Evolutionary conservation across 768 basidiomycete genomes (phyloP).

Genomic region (Tulasnella sp.): DNA sequence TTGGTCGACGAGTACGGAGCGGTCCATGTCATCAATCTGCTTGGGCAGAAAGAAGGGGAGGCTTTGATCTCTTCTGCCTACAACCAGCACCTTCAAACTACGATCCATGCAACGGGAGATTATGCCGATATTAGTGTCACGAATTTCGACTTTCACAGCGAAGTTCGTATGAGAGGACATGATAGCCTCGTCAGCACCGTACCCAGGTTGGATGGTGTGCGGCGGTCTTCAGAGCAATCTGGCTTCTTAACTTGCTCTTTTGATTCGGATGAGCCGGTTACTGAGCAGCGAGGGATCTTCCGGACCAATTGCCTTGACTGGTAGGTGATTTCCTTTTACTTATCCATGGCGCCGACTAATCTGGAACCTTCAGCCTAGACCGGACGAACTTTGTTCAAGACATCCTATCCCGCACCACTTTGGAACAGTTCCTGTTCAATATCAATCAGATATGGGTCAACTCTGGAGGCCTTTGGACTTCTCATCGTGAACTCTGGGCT

Average conservation of each 20-base stretch:
- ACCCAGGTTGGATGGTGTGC: slow-evolving; percentile 62
- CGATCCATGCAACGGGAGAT: slow-evolving; percentile 44
- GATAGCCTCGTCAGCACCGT: slow-evolving; percentile 81
- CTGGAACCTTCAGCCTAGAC: slow-evolving; percentile 65
- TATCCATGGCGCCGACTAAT: not conserved
- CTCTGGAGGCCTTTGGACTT: slow-evolving; percentile 71
- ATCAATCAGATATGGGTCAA: slow-evolving; percentile 77
- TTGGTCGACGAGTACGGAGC: slow-evolving; percentile 84
- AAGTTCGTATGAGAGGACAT: slow-evolving; percentile 79
- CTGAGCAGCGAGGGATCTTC: slow-evolving; percentile 90
- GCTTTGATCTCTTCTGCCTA: slow-evolving; percentile 81
- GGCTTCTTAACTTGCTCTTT: slow-evolving; percentile 85
- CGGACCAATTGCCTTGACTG: slow-evolving; percentile 95
- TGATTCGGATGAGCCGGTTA: slow-evolving; percentile 67
- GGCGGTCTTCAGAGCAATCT: slow-evolving; percentile 71
- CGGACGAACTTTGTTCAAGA: slow-evolving; percentile 98
- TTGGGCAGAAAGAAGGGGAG: slow-evolving; percentile 93
- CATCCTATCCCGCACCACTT: slow-evolving; percentile 78
- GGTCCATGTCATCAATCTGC: slow-evolving; percentile 86
- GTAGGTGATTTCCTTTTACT: slow-evolving; percentile 50
- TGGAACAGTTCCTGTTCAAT: slow-evolving; percentile 81
- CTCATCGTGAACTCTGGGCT: slow-evolving; percentile 95
- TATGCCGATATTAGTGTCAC: slow-evolving; percentile 77
- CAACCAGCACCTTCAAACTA: slow-evolving; percentile 63
- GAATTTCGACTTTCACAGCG: slow-evolving; percentile 92